Conservation (phyloP, 2,329 filamentous ascomycete species). For the Paraconiothyrium sp. region DNA sequence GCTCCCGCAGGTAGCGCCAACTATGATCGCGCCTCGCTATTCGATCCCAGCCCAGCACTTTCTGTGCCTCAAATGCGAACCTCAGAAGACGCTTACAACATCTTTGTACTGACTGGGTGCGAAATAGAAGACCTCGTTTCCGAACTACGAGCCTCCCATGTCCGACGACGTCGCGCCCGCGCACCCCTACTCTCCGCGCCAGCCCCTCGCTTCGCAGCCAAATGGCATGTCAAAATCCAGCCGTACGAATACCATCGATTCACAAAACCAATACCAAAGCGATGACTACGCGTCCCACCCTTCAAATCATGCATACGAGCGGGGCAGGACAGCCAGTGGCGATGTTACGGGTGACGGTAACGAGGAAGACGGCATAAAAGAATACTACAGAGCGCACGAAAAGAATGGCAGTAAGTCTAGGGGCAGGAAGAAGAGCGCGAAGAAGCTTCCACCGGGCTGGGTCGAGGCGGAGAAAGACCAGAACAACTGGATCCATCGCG, state of each 20-base stretch:
- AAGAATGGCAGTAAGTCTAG: slow-evolving; percentile 21
- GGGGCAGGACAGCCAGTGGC: slow-evolving; percentile 53
- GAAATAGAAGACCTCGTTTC: slow-evolving; percentile 38
- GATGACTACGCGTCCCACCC: slow-evolving; percentile 40
- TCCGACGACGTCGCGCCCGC: slow-evolving; percentile 42
- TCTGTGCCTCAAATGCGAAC: slow-evolving; percentile 1
- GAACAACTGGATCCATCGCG: slow-evolving; percentile 85
- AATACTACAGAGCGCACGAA: slow-evolving; percentile 51
- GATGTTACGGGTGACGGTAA: slow-evolving; percentile 54
- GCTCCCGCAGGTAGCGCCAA: slow-evolving; percentile 35
- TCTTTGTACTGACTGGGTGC: slow-evolving; percentile 32
- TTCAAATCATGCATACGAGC: slow-evolving; percentile 47
- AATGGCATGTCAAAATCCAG: slow-evolving; percentile 45
- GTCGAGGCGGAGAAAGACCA: slow-evolving; percentile 57
- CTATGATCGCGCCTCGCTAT: slow-evolving; percentile 17
- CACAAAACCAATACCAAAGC: slow-evolving; percentile 37
- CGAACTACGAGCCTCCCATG: slow-evolving; percentile 47
- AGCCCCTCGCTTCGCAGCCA: slow-evolving; percentile 45
- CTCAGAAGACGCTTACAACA: slow-evolving; percentile 10
- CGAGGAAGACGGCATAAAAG: slow-evolving; percentile 59
- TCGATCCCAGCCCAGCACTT: slow-evolving; percentile 3
- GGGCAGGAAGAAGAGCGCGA: slow-evolving; percentile 39
- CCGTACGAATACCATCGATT: slow-evolving; percentile 43
- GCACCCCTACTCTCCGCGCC: slow-evolving; percentile 39
- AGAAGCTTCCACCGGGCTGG: slow-evolving; percentile 31